These are phyloP conservation scores for Cyathus striatus DNA, from an alignment of 768 basidiomycete species.

Conservation along the genomic window DNA sequence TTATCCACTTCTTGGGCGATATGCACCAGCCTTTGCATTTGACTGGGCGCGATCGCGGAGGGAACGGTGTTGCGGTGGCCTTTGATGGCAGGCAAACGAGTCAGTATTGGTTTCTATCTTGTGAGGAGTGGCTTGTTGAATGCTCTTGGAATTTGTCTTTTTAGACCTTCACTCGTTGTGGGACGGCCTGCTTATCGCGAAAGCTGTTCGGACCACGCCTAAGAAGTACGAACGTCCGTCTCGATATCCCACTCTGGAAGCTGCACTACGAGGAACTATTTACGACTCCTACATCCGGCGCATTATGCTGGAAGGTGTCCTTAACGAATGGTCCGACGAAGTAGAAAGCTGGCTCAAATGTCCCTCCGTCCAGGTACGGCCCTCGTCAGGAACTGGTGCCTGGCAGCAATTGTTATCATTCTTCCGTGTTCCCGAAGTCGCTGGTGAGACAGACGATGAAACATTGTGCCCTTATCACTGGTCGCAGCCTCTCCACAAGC, in stretches of 20 bases:
- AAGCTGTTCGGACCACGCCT: constrained; percentile 69
- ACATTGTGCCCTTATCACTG: constrained; percentile 74
- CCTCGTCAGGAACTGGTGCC: not conserved
- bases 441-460: constrained; percentile 42
- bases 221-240: constrained; percentile 75
- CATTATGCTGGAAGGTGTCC: constrained; percentile 80
- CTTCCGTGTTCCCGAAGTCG: constrained; percentile 9
- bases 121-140: not conserved
- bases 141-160: constrained; percentile 1
- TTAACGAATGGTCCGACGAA: constrained; percentile 61
- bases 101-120: constrained; percentile 25
- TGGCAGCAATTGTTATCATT: constrained; percentile 22
- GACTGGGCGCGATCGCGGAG: constrained; percentile 82
- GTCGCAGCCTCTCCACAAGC: constrained; percentile 63
- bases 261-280: constrained; percentile 66
- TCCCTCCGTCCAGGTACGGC: not conserved
- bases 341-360: constrained; percentile 16
- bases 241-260: constrained; percentile 62
- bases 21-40: constrained; percentile 93
- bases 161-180: constrained; percentile 84
- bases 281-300: constrained; percentile 87
- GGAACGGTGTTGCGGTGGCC: constrained; percentile 71
- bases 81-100: constrained; percentile 73
- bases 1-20: constrained; percentile 92
- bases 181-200: constrained; percentile 80